These are phyloP conservation scores for Yarrowia keelungensis DNA, from an alignment of 805 yeast species.

Conservation along the genomic window DNA sequence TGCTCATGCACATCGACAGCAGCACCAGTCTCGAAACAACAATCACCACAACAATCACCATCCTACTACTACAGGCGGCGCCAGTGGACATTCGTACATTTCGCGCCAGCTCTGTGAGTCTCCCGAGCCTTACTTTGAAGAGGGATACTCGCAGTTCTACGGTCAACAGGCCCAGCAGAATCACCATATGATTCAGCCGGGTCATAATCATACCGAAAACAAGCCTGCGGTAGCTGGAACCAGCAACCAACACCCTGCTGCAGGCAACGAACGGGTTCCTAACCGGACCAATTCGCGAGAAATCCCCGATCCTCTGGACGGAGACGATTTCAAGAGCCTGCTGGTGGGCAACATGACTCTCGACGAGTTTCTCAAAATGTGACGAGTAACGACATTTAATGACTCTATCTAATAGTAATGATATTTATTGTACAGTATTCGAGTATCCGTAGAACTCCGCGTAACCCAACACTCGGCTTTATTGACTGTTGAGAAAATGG, in stretches of 20 bases:
- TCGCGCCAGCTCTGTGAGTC: constrained; percentile 18
- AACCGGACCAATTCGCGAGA: constrained; percentile 29
- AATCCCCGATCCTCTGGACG: constrained; percentile 36
- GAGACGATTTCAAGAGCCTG: constrained; percentile 41
- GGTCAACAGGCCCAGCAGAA: constrained; percentile 32
- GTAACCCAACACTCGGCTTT: background rate
- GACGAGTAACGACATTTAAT: constrained; percentile 27
- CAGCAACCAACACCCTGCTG: too few relatives aligned
- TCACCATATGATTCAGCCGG: constrained; percentile 17
- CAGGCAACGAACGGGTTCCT: constrained; percentile 3
- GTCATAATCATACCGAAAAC: background rate
- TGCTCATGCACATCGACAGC: background rate
- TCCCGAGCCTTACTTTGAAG: constrained; percentile 16
- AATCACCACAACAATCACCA: background rate
- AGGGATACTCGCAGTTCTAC: constrained; percentile 29
- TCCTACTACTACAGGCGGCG: background rate
- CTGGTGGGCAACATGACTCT: constrained; percentile 44
- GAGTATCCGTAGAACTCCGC: too few relatives aligned
- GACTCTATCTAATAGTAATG: constrained; percentile 2
- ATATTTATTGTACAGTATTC: constrained; percentile 2
- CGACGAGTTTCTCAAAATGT: constrained; percentile 43
- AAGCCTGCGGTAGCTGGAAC: background rate
- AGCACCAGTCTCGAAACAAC: background rate
- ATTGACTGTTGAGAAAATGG: constrained; percentile 6
- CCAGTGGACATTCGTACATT: background rate